Evolutionary conservation across 495 filamentous ascomycete genomes (phyloP).

Genomic region (Hypoxylon intermedium): DNA sequence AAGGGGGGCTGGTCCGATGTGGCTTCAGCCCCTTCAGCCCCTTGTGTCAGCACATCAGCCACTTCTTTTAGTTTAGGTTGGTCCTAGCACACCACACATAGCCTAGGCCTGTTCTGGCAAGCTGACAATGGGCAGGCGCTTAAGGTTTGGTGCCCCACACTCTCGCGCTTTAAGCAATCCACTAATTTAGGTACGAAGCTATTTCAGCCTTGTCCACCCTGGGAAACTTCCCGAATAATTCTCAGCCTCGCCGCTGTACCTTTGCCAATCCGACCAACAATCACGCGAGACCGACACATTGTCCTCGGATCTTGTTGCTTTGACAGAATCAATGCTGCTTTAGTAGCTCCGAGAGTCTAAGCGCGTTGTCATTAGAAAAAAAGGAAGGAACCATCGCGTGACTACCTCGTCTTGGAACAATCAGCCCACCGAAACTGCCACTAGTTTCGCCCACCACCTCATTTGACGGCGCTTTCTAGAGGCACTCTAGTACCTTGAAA

Average conservation of each 20-base stretch:
- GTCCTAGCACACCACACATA: not conserved
- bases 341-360: not conserved
- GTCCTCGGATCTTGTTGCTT: not conserved
- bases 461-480: not conserved
- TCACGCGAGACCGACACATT: not conserved
- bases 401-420: not conserved
- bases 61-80: too few relatives aligned
- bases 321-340: not conserved
- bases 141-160: slow-evolving; percentile 18
- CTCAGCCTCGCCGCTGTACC: slow-evolving; percentile 33
- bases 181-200: slow-evolving; percentile 30
- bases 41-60: too few relatives aligned
- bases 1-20: too few relatives aligned
- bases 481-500: not conserved
- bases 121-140: not conserved
- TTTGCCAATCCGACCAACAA: not conserved
- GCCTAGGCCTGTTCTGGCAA: not conserved
- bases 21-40: too few relatives aligned
- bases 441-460: not conserved
- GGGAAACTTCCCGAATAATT: slow-evolving; percentile 37
- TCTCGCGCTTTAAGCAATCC: slow-evolving; percentile 10
- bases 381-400: not conserved
- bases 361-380: not conserved
- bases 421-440: slow-evolving; percentile 14
- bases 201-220: slow-evolving; percentile 35